Base-by-base conservation (phyloP, 192 early-diverging fungal species). In the Cetraspora pellucida region DNA sequence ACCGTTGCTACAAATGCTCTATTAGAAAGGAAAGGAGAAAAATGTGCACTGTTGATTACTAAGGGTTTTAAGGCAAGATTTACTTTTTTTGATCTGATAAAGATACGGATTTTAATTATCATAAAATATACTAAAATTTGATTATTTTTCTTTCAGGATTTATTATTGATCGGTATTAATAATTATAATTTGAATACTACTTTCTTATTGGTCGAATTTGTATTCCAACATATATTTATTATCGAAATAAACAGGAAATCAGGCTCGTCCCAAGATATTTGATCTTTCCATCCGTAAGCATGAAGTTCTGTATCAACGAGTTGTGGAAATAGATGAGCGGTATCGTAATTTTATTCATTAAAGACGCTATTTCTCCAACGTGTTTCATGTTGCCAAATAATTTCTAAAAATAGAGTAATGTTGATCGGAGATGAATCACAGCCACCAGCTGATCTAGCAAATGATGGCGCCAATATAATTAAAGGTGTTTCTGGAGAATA, bases 1-100 rank as follows among this genome's bases (percentile, higher is more conserved):
- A 98, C 97, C 0, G 97, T 98, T 4, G 97, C 97, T 3, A 98
- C 97, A 1, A 98, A 98, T 78, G 95, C 96, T 9, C 82, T 94
- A 5, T 81, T 94, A 77, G 93, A 95, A 82, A 84, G 92, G 47
- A 95, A 94, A 75, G 97, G 97, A 5, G 96, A 96, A 85, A 89
- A 84, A 21, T 92, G 90, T 78, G 96, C 92, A 9, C 81, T 99
- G 66, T 77, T 99, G 16, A 97, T 94, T 61, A 97, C 96, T 0
- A 92, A 90, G 77, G 97, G 97, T 7, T 98, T 97, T 83, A 91
- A 91, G 77, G 95, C 93, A 83, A 8, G 27, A 21, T n/a, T 44
- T 1, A 2, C 2, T 10, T 59, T 75, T 13, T 31, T 31, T 16
- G 9, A 2, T 67, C 17, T 21, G 16, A 37, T 71, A 10, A 13